phyloP scores from a whole-genome alignment of 371 early-diverging fungal genomes.

The Entomophthora muscae region DNA sequence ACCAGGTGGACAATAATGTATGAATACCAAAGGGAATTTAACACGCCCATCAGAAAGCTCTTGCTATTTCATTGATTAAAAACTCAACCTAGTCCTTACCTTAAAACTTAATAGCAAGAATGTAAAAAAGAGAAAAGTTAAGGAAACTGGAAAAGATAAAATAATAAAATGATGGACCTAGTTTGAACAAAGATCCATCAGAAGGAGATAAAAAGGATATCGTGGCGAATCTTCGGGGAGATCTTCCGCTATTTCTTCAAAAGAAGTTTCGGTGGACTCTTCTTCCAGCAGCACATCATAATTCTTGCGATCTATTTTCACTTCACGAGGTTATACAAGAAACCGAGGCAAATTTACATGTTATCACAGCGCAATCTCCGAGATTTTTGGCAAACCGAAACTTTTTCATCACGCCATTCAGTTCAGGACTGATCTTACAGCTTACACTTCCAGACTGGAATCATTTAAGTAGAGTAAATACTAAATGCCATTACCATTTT shows the following conservation, averaged over 20 bases:
- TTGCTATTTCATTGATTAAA: neutral
- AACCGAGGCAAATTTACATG: no score
- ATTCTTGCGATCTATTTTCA: neutral
- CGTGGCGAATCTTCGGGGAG: constrained; percentile 7
- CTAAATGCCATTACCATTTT: no score
- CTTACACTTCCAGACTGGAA: neutral
- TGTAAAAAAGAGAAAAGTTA: constrained; percentile 1
- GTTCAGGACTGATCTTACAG: neutral
- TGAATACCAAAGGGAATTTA: constrained; percentile 6
- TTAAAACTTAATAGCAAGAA: constrained; percentile 2
- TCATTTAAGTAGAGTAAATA: neutral
- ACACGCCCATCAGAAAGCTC: constrained; percentile 4
- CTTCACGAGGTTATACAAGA: neutral
- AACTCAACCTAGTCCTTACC: neutral
- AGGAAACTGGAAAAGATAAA: no score
- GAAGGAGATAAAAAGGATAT: neutral
- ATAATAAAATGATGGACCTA: no score
- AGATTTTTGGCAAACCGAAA: constrained; percentile 9
- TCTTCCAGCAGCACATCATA: neutral
- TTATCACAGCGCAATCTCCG: neutral
- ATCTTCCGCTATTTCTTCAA: constrained; percentile 4
- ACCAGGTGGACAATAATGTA: constrained; percentile 5
- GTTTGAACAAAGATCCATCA: neutral
- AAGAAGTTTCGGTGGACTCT: neutral
- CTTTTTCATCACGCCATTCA: neutral